These are phyloP conservation scores for Psidium friedrichsthalianum DNA, from an alignment of 345 rosid genomes.

Conservation along the genomic window DNA sequence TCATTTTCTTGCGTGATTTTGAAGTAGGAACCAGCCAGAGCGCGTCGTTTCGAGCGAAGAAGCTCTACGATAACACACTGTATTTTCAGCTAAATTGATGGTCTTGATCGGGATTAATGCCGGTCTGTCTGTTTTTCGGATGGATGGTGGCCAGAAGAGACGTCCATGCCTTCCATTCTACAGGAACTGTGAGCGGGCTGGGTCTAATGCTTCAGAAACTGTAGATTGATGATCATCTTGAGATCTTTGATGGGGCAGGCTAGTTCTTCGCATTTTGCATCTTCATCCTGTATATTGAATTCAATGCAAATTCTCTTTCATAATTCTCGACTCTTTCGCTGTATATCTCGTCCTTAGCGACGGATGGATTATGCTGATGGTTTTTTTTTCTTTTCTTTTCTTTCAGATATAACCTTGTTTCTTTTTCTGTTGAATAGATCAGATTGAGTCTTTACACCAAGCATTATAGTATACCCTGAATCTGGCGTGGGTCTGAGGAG, in stretches of 20 bases:
- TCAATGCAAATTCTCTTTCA: neutral
- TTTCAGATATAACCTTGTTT: neutral
- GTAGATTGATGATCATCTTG: neutral
- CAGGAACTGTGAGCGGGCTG: neutral
- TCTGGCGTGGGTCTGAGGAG: neutral
- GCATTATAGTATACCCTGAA: neutral
- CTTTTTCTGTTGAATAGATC: neutral
- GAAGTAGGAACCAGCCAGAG: neutral
- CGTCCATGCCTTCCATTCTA: neutral
- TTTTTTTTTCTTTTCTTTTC: neutral
- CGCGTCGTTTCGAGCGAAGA: neutral
- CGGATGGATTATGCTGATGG: neutral
- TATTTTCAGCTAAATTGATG: neutral
- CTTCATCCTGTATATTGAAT: neutral
- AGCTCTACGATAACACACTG: neutral
- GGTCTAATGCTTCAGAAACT: neutral
- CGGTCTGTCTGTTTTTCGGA: neutral
- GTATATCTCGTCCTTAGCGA: too few species aligned
- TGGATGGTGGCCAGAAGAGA: neutral
- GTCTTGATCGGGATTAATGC: neutral
- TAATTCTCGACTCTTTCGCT: too few species aligned
- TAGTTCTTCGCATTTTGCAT: neutral
- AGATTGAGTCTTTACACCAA: neutral
- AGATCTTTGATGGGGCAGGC: neutral
- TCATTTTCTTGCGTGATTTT: neutral